A percentile compares a stretch with the other conserved stretches of the same genome.
Evolutionary conservation across 2,329 filamentous ascomycete species (phyloP).

Genomic region (Elsinoe necatrix): DNA sequence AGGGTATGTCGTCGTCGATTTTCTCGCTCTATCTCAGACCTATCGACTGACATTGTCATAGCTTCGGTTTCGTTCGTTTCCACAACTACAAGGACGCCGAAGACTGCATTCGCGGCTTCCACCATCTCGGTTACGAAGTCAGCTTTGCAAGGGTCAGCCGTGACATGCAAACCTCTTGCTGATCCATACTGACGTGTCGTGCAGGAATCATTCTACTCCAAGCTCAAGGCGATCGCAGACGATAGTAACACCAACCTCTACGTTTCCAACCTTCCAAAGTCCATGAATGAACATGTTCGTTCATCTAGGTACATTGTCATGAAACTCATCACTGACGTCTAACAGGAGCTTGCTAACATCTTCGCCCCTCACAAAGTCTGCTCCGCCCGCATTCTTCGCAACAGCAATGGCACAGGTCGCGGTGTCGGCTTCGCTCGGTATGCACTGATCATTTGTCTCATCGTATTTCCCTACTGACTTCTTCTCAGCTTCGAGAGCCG

Average conservation of each 20-base stretch:
- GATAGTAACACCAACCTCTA: constrained; percentile 89
- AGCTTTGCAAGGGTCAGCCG: constrained; percentile 77
- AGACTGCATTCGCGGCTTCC: constrained; percentile 92
- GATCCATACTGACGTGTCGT: constrained; percentile 24
- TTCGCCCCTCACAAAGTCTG: constrained; percentile 75
- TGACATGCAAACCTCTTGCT: constrained; percentile 4
- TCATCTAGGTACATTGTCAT: neutral
- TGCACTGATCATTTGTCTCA: constrained; percentile 23
- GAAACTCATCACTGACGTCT: constrained; percentile 19
- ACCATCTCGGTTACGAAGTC: constrained; percentile 90
- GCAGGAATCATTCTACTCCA: constrained; percentile 94
- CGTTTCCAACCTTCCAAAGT: constrained; percentile 90
- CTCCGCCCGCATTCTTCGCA: constrained; percentile 90
- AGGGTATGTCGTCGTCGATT: constrained; percentile 53
- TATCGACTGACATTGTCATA: constrained; percentile 36
- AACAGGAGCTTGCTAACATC: constrained; percentile 66
- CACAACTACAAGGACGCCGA: constrained; percentile 80
- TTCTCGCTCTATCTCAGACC: constrained; percentile 14
- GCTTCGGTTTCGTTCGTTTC: constrained; percentile 97
- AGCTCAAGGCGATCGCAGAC: constrained; percentile 92
- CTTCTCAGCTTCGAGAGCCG: constrained; percentile 70
- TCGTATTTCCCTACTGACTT: constrained; percentile 19
- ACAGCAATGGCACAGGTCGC: constrained; percentile 84
- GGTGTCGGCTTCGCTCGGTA: constrained; percentile 97
- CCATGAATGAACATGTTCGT: constrained; percentile 79